Evolutionary conservation across 495 filamentous ascomycete genomes (phyloP).

Genomic region (Trichoderma erinaceum): DNA sequence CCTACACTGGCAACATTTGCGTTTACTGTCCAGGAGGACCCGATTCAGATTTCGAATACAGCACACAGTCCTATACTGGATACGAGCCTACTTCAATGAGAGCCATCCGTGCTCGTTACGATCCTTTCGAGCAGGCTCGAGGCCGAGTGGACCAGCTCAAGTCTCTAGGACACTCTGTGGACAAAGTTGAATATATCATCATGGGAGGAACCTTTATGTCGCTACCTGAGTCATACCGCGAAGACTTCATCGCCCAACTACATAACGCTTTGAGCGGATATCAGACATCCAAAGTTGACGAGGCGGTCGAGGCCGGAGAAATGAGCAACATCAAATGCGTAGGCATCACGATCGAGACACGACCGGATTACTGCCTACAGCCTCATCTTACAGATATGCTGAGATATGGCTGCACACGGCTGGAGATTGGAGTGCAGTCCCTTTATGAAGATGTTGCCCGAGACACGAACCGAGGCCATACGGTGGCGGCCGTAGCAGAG

Average conservation of each 20-base stretch:
- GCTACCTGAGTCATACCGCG: conserved; percentile 75
- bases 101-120: conserved; percentile 93
- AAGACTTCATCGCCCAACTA: conserved; percentile 88
- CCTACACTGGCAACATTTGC: conserved; percentile 96
- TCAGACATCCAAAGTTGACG: conserved; percentile 83
- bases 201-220: conserved; percentile 99
- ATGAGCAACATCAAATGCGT: conserved; percentile 96
- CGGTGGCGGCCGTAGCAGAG: conserved; percentile 86
- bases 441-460: conserved; percentile 97
- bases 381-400: conserved; percentile 90
- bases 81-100: conserved; percentile 99
- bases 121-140: conserved; percentile 95
- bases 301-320: conserved; percentile 84
- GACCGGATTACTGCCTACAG: conserved; percentile 93
- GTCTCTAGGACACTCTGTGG: conserved; percentile 87
- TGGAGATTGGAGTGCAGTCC: conserved; percentile 94
- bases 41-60: conserved; percentile 97
- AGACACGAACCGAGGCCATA: conserved; percentile 96
- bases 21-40: conserved; percentile 98
- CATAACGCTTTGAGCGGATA: conserved; percentile 96
- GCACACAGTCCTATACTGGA: conserved; percentile 95
- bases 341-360: conserved; percentile 95
- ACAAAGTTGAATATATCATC: conserved; percentile 99
- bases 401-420: conserved; percentile 87
- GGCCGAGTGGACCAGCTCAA: conserved; percentile 96